These are phyloP conservation scores for Pilasporangium apinafurcum DNA, from an alignment of 352 stramenopile genomes.

Conservation along the genomic window DNA sequence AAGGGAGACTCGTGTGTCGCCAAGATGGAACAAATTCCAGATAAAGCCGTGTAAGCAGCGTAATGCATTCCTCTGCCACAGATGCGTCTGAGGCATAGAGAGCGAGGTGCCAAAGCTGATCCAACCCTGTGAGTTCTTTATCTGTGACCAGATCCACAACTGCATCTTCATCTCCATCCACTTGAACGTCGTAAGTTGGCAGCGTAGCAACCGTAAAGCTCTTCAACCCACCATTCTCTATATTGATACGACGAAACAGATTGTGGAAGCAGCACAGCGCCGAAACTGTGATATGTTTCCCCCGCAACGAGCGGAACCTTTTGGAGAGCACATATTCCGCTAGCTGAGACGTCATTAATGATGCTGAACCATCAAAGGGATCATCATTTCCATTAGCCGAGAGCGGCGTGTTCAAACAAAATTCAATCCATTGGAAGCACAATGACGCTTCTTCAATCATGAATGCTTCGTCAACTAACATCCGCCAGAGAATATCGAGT, in stretches of 20 bases:
- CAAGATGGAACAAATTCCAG: constrained; percentile 39
- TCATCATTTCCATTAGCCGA: not conserved
- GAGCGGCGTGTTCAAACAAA: constrained; percentile 39
- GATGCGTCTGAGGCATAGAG: constrained; percentile 23
- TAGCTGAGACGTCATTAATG: constrained; percentile 19
- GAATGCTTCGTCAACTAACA: constrained; percentile 26
- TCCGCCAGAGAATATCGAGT: constrained; percentile 34
- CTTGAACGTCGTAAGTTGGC: not conserved
- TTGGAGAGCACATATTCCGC: constrained; percentile 22
- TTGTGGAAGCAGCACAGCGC: constrained; percentile 62
- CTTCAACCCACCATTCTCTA: constrained; percentile 25
- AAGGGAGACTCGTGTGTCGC: constrained; percentile 13
- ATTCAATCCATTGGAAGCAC: constrained; percentile 72
- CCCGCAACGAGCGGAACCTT: constrained; percentile 36
- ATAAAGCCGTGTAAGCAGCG: constrained; percentile 43
- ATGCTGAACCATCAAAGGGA: not conserved
- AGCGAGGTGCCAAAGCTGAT: constrained; percentile 57
- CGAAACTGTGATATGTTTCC: constrained; percentile 27
- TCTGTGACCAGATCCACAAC: constrained; percentile 32
- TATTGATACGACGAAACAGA: constrained; percentile 61
- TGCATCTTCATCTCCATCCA: not conserved
- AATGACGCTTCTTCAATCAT: constrained; percentile 42
- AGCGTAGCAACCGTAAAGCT: constrained; percentile 8
- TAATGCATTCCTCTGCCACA: constrained; percentile 62
- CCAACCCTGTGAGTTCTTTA: constrained; percentile 29